Evolutionary conservation across 805 yeast genomes (phyloP).

Genomic region (Metschnikowia henanensis): DNA sequence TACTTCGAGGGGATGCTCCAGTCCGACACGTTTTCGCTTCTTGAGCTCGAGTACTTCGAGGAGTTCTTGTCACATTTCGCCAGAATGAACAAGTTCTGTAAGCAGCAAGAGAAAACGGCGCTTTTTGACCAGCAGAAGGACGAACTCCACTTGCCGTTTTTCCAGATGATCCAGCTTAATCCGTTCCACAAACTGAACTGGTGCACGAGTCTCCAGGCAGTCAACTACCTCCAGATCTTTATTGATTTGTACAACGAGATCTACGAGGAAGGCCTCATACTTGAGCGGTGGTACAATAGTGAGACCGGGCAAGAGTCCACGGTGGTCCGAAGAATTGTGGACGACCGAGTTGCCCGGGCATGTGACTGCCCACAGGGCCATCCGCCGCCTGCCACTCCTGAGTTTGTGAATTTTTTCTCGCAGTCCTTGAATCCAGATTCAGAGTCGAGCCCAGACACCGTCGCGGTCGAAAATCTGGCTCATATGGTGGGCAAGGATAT

Average conservation of each 20-base stretch:
- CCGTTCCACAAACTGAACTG: conserved; percentile 11
- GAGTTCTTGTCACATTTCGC: conserved; percentile 17
- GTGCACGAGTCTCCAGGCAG: conserved; percentile 17
- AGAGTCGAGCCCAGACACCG: conserved; percentile 2
- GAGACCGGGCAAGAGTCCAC: conserved; percentile 14
- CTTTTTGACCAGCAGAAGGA: conserved; percentile 12
- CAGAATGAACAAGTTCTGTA: conserved; percentile 9
- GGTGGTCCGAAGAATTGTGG: conserved; percentile 9
- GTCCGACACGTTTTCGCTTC: conserved; percentile 4
- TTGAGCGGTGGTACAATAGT: conserved; percentile 10
- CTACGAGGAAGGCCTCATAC: conserved; percentile 14
- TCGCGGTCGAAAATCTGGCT: not conserved
- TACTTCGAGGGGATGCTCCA: conserved; percentile 28
- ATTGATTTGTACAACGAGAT: conserved; percentile 18
- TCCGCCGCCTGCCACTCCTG: conserved; percentile 12
- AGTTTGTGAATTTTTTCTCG: conserved; percentile 16
- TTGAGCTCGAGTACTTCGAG: conserved; percentile 17
- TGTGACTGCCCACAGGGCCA: conserved; percentile 10
- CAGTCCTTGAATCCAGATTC: not conserved
- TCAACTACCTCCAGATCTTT: conserved; percentile 18
- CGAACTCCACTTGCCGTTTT: conserved; percentile 11
- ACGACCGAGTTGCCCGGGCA: conserved; percentile 4
- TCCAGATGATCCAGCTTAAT: conserved; percentile 10
- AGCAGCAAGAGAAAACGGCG: conserved; percentile 6
- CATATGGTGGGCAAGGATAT: not conserved